Base-by-base conservation (phyloP, 1,139 yeast genomes). In the Candida tetrigidarum region DNA sequence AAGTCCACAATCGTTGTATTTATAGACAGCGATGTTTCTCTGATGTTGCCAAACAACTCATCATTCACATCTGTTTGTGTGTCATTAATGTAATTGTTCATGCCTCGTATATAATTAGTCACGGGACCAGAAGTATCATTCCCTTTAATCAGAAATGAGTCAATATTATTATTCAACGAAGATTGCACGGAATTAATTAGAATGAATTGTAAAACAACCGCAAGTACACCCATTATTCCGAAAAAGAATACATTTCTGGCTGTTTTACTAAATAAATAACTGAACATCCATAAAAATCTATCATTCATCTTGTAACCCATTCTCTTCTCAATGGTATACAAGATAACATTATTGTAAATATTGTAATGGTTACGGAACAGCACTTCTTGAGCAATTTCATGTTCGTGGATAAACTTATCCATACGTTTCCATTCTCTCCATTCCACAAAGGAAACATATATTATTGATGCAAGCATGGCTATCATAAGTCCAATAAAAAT, bases 31-130 rank as follows among this genome's bases (percentile, higher is more conserved):
- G 67, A 87, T 69, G 91, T 76, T 2, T 71, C 70, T 44, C 71
- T 71, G 0, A 88, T 74, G 79, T 86, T 79, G 0, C 90, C 89
- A 50, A 92, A 81, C 15, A 90, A 53, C 35, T 84, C 80, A 5
- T 73, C 64, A 60, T 92, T 92, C 30, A 91, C 63, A 4, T 61
- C 59, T 0, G 50, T 42, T 58, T 88, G 62, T 39, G 67, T 63
- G 1, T 41, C 18, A 4, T 45, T 39, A 5, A 71, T 54, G 32
- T 59, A 62, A 2, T n/a, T 28, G 45, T 69, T 67, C 30, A 68
- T 58, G 9, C 55, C 48, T 6, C 36, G 46, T 7, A 65, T 41
- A 47, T 64, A 64, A 14, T 37, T 39, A 5, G 35, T 19, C 3
- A n/a, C 41, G 1, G 42, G 25, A 4, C 11, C 18, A 3, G 40